A percentile compares a stretch with the other conserved stretches of the same genome.
phyloP scores from a whole-genome alignment of 2,329 filamentous ascomycete species.

The Zalaria obscura region DNA sequence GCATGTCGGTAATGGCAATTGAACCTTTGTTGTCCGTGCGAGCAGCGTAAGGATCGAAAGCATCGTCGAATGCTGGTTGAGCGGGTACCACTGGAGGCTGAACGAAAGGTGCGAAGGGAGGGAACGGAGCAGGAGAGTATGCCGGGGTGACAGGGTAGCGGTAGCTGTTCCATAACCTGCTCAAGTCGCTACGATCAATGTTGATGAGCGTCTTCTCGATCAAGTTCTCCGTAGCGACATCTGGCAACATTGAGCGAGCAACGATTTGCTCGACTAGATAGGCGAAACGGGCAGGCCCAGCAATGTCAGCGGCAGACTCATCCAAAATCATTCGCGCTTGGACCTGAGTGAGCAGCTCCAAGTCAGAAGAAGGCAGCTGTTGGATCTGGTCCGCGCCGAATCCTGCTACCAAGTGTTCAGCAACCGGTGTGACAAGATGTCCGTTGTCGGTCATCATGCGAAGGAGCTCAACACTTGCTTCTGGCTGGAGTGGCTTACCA shows the following conservation, averaged over 20 bases:
- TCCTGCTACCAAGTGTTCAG: slow-evolving; percentile 45
- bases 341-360: slow-evolving; percentile 47
- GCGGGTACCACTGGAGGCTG: slow-evolving; percentile 32
- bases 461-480: slow-evolving; percentile 43
- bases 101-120: slow-evolving; percentile 30
- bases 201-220: slow-evolving; percentile 45
- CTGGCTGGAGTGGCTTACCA: slow-evolving; percentile 35
- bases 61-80: slow-evolving; percentile 57
- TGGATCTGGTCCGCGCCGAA: slow-evolving; percentile 46
- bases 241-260: slow-evolving; percentile 37
- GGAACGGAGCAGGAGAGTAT: slow-evolving; percentile 36
- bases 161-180: slow-evolving; percentile 45
- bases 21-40: slow-evolving; percentile 91
- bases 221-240: slow-evolving; percentile 39
- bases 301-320: slow-evolving; percentile 37
- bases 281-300: slow-evolving; percentile 44
- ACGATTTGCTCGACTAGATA: slow-evolving; percentile 47
- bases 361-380: slow-evolving; percentile 36
- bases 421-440: slow-evolving; percentile 43
- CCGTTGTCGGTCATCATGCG: slow-evolving; percentile 54
- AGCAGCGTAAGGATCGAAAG: slow-evolving; percentile 79
- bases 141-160: slow-evolving; percentile 30
- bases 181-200: slow-evolving; percentile 33
- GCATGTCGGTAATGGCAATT: slow-evolving; percentile 73
- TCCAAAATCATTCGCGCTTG: slow-evolving; percentile 37